Evolutionary conservation across 495 filamentous ascomycete species (phyloP).

Genomic region (Penicillium maclennaniae): DNA sequence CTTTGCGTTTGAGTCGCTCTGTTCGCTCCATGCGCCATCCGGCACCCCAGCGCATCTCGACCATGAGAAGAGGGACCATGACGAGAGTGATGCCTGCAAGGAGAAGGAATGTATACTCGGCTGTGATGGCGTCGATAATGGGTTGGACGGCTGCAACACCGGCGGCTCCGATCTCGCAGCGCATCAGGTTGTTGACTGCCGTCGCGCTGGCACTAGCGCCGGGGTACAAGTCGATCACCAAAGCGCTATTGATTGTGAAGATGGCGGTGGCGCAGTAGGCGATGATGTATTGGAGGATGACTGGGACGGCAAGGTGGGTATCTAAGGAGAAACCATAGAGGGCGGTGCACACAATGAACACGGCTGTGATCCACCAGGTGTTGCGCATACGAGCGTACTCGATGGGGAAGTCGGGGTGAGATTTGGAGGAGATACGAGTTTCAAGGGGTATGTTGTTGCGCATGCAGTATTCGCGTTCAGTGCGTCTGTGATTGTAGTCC

Average conservation of each 20-base stretch:
- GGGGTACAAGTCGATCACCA: slow-evolving; percentile 66
- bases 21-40: slow-evolving; percentile 37
- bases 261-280: slow-evolving; percentile 38
- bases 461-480: slow-evolving; percentile 37
- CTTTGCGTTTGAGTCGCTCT: slow-evolving; percentile 19
- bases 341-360: slow-evolving; percentile 33
- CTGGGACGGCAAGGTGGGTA: slow-evolving; percentile 47
- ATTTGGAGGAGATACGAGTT: slow-evolving; percentile 37
- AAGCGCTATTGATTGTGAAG: slow-evolving; percentile 54
- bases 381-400: slow-evolving; percentile 46
- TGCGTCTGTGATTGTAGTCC: slow-evolving; percentile 36
- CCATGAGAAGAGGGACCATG: slow-evolving; percentile 34
- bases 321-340: slow-evolving; percentile 26
- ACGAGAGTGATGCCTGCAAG: slow-evolving; percentile 44
- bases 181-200: slow-evolving; percentile 66
- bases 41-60: slow-evolving; percentile 44
- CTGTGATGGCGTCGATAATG: slow-evolving; percentile 57
- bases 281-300: slow-evolving; percentile 55
- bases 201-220: slow-evolving; percentile 60
- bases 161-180: slow-evolving; percentile 64
- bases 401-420: slow-evolving; percentile 48
- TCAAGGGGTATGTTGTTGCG: slow-evolving; percentile 38
- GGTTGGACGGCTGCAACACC: slow-evolving; percentile 59
- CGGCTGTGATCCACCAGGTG: slow-evolving; percentile 39
- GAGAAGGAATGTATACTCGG: slow-evolving; percentile 59